These are phyloP conservation scores for Fraxinus floribunda DNA, from an alignment of 305 asterid species.

Conservation along the genomic window DNA sequence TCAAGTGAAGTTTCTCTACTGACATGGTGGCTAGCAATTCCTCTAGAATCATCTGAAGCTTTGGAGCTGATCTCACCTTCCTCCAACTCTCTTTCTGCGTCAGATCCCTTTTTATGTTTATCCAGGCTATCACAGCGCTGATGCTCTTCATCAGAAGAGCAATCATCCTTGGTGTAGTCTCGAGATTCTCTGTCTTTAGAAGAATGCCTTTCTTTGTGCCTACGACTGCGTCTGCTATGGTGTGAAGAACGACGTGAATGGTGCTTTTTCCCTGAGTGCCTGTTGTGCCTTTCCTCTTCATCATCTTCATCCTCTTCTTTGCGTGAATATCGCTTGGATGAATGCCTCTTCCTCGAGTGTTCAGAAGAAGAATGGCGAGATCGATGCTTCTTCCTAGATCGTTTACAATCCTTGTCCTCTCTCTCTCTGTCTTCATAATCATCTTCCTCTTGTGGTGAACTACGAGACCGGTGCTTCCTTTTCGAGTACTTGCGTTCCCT, in stretches of 20 bases:
- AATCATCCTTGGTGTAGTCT: constrained; percentile 29
- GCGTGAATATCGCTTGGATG: constrained; percentile 32
- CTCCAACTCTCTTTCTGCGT: constrained; percentile 46
- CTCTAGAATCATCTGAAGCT: constrained; percentile 45
- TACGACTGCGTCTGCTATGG: constrained; percentile 39
- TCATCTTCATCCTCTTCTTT: constrained; percentile 25
- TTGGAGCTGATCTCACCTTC: constrained; percentile 80
- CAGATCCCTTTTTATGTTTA: constrained; percentile 23
- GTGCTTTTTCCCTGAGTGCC: constrained; percentile 39
- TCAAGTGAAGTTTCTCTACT: constrained; percentile 47
- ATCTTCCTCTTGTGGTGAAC: constrained; percentile 27
- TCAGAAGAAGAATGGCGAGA: constrained; percentile 42
- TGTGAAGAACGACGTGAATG: constrained; percentile 39
- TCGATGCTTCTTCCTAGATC: constrained; percentile 45
- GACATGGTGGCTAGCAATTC: constrained; percentile 26
- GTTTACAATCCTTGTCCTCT: constrained; percentile 41
- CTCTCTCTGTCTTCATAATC: constrained; percentile 17
- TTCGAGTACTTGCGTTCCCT: constrained; percentile 29
- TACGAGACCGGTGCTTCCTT: constrained; percentile 37
- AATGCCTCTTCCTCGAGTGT: constrained; percentile 39
- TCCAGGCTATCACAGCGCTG: constrained; percentile 3
- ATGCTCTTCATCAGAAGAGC: constrained; percentile 41
- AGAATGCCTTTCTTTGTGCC: constrained; percentile 34
- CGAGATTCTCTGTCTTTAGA: constrained; percentile 36
- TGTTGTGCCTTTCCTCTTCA: constrained; percentile 18